phyloP scores from a whole-genome alignment of 331 rosid genomes.

The Cydonia oblonga region DNA sequence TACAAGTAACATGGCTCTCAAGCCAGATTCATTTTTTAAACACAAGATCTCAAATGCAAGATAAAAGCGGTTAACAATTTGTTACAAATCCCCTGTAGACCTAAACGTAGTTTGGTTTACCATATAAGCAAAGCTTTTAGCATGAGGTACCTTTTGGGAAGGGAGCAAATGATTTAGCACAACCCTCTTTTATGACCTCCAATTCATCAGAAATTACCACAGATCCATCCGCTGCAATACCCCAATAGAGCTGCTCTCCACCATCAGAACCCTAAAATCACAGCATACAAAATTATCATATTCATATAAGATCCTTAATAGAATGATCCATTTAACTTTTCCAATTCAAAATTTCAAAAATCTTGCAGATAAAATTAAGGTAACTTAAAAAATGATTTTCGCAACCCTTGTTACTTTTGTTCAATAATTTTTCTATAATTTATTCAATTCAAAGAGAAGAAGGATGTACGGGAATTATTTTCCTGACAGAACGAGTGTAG shows the following conservation, averaged over 20 bases:
- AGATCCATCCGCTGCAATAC: constrained; percentile 92
- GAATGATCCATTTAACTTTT: background rate
- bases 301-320: background rate
- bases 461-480: background rate
- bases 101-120: background rate
- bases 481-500: background rate
- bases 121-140: background rate
- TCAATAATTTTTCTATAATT: too few relatives aligned
- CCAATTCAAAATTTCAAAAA: background rate
- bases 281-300: background rate
- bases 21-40: too few relatives aligned
- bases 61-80: too few relatives aligned
- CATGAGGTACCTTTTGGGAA: constrained; percentile 56
- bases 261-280: constrained; percentile 86
- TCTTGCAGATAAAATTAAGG: background rate
- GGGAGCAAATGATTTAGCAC: constrained; percentile 99
- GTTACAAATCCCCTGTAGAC: background rate
- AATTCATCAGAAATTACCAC: constrained; percentile 94
- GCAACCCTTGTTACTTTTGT: too few relatives aligned
- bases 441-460: background rate
- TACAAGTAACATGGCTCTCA: too few relatives aligned
- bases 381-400: background rate
- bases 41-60: background rate
- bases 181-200: constrained; percentile 71
- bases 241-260: constrained; percentile 85